phyloP scores from a whole-genome alignment of 2,329 filamentous ascomycete species.

The Hypoxylon sp. region DNA sequence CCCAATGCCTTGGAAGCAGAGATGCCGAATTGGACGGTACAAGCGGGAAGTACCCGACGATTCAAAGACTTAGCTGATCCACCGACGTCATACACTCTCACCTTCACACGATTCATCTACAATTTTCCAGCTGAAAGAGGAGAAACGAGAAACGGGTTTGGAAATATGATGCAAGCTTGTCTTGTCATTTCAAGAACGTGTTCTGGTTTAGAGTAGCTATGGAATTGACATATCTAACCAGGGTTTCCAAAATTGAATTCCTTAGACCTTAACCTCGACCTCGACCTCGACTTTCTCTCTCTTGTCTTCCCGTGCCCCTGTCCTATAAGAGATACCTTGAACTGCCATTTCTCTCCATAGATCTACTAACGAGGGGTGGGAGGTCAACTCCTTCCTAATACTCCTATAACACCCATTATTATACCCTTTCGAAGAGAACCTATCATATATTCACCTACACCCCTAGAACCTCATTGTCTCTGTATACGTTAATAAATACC shows the following conservation, averaged over 20 bases:
- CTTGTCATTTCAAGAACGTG: conserved; percentile 5
- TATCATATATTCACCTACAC: conserved; percentile 11
- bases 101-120: conserved; percentile 33
- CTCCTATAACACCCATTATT: conserved; percentile 16
- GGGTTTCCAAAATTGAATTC: conserved; percentile 13
- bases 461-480: neutral
- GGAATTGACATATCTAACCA: conserved; percentile 26
- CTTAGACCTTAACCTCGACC: conserved; percentile 1
- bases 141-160: conserved; percentile 21
- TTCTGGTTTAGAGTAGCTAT: conserved; percentile 19
- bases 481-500: conserved; percentile 8
- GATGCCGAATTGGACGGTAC: conserved; percentile 17
- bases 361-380: neutral
- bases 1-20: conserved; percentile 31
- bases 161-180: conserved; percentile 41
- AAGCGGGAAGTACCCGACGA: conserved; percentile 6
- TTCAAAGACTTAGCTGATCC: conserved; percentile 33
- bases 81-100: conserved; percentile 45
- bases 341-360: conserved; percentile 14
- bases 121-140: conserved; percentile 34
- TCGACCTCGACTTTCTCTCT: conserved; percentile 2
- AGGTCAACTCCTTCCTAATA: conserved; percentile 11
- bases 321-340: neutral
- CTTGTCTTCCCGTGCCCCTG: neutral
- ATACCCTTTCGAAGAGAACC: conserved; percentile 5